Evolutionary conservation across 768 basidiomycete species (phyloP), one percentile per base, ranked within the genome.

Genomic region (Paxillus rubicundulus): DNA sequence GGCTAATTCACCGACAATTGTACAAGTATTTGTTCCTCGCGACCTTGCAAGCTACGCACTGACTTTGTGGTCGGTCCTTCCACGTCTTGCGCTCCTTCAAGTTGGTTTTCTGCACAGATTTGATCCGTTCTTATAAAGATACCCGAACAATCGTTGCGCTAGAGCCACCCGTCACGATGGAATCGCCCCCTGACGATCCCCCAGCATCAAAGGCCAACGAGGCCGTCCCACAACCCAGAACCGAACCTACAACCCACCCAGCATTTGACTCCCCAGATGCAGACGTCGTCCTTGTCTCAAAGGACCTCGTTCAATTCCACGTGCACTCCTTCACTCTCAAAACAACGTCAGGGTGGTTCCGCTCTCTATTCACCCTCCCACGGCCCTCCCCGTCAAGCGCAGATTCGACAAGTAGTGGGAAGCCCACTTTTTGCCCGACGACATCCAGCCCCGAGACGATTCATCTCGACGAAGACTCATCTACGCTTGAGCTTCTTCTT

Each of bases 331-430:
- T 74, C 67, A 81, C 79, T 1, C 72, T 87, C 38, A 84, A 81
- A 60, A 80, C 77, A 16, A 84, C 85, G 0, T 85, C 84, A 4
- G 79, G 81, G 18, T 86, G 84, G 78, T 85, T 84, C 62, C 75
- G 79, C 12, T 65, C 80, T 6, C 82, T 85, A 70, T 82, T 84
- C 62, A 74, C 77, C 18, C 70, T 87, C 0, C 85, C 85, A 1
- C 77, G 79, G 60, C 54, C 54, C 4, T 32, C 34, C 7, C 24
- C 54, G 6, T 39, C 59, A n/a, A 18, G 8, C n/a, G 5, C 24
- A 37, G 21, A 37, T n/a, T 40, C 27, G 8, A 30, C 10, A 2
- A 41, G 21, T 14, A 27, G 42, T 24, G 21, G 39, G 8, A 57
- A 34, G 9, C 9, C 39, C 9, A 60, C 55, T 20, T 45, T 59